Evolutionary conservation across 148 eudicot species (phyloP).

Genomic region (Cornus florida): DNA sequence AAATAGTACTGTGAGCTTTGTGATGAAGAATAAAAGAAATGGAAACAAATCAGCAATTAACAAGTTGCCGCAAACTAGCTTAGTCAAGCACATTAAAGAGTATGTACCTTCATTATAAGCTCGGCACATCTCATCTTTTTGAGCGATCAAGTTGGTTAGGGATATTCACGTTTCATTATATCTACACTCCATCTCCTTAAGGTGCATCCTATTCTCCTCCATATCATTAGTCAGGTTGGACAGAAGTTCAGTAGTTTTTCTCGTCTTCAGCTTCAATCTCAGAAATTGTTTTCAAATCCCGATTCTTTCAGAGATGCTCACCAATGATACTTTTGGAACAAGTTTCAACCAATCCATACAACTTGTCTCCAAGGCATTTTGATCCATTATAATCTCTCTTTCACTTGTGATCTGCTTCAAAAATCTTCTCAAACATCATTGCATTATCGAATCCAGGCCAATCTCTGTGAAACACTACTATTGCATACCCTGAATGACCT

Average conservation of each 20-base stretch:
- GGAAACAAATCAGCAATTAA: no score
- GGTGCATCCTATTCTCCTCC: constrained; percentile 30
- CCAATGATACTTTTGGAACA: constrained; percentile 28
- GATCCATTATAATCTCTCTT: constrained; percentile 35
- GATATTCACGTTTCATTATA: constrained; percentile 25
- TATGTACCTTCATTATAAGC: constrained; percentile 55
- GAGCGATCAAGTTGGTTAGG: constrained; percentile 27
- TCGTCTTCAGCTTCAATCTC: constrained; percentile 42
- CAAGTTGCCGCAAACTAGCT: no score
- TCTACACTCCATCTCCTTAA: constrained; percentile 40
- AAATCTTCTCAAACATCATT: constrained; percentile 51
- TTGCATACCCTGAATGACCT: constrained; percentile 54
- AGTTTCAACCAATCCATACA: constrained; percentile 57
- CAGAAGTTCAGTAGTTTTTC: constrained; percentile 33
- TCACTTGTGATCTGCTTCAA: constrained; percentile 41
- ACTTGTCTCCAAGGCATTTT: constrained; percentile 22
- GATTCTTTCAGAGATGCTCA: constrained; percentile 41
- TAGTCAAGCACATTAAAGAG: neutral
- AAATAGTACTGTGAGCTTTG: no score
- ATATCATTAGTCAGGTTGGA: constrained; percentile 30
- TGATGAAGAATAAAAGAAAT: no score
- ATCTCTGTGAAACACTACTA: constrained; percentile 49
- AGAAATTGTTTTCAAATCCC: constrained; percentile 46
- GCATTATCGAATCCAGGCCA: constrained; percentile 53
- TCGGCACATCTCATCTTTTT: constrained; percentile 42